A percentile compares a stretch with the other conserved stretches of the same genome.
These are phyloP conservation scores for Ballota nigra DNA, from an alignment of 257 asterid species.

Conservation along the genomic window DNA sequence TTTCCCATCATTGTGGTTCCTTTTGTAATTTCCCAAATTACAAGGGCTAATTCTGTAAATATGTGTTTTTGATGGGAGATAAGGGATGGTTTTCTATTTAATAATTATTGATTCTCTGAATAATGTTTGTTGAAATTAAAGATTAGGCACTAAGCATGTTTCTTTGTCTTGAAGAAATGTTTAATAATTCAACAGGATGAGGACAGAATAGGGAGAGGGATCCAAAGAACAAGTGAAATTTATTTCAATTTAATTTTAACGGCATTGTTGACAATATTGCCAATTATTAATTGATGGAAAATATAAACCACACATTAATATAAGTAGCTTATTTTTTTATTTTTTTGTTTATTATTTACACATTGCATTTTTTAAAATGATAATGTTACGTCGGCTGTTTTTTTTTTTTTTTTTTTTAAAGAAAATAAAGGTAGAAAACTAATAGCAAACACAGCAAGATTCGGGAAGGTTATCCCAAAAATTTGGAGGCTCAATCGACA, in stretches of 20 bases:
- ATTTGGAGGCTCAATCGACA: no score
- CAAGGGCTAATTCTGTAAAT: neutral
- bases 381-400: no score
- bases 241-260: conserved; percentile 1
- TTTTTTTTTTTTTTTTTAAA: no score
- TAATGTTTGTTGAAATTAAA: conserved; percentile 1
- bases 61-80: neutral
- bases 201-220: conserved; percentile 15
- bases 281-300: conserved; percentile 20
- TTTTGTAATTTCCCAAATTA: conserved; percentile 10
- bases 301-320: neutral
- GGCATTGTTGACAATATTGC: conserved; percentile 19
- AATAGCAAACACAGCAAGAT: no score
- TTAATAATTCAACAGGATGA: conserved; percentile 22
- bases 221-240: conserved; percentile 15
- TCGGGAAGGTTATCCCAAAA: no score
- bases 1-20: neutral
- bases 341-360: neutral
- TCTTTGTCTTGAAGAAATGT: conserved; percentile 12
- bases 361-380: neutral
- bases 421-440: no score
- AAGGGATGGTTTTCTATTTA: neutral
- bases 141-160: conserved; percentile 18
- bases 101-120: conserved; percentile 5
- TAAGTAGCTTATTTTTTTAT: neutral